Base-by-base conservation (phyloP, 202 grass and related monocot genomes). In the Schoenoplectus triqueter region DNA sequence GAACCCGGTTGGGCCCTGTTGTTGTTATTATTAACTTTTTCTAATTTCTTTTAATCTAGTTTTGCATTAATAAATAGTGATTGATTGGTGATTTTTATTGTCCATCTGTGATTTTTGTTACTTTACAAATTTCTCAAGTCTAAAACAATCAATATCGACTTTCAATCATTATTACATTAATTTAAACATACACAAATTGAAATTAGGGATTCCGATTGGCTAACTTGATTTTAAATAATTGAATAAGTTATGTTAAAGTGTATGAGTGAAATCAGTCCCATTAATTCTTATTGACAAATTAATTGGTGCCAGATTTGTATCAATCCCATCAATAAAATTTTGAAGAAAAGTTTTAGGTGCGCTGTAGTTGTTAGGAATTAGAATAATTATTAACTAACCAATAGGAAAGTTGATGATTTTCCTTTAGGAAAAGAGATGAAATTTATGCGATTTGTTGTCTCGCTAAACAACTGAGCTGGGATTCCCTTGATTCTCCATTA, bases 1-100 rank as follows among this genome's bases (percentile, higher is more conserved):
- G 91, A 95, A 99, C 87, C 91, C 80, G 90, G 89, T 94, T 93
- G 92, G 92, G 88, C 91, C 89, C 95, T 96, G 2, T 0, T 0
- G 3, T 3, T 4, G 0, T 1, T 0, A 1, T 4, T 3, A 31
- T 31, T 31, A 31, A 0, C 1, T 31, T 31, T 31, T 31, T 31
- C 31, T 31, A 31, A 31, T 31, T 31, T 31, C 31, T 31, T 31
- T 31, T 31, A 31, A 31, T 48, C 2, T 52, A 10, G 8, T 1
- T 52, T 52, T 1, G 0, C 18, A 18, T 17, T 62, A 31, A 31
- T 31, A 31, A 31, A n/a, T n/a, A n/a, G n/a, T n/a, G n/a, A n/a
- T n/a, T n/a, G n/a, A n/a, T n/a, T n/a, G n/a, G n/a, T n/a, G n/a
- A n/a, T n/a, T n/a, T n/a, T n/a, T n/a, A n/a, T 1, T 6, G 10